Base-by-base conservation (phyloP, 495 filamentous ascomycete species). In the Poronia punctata region DNA sequence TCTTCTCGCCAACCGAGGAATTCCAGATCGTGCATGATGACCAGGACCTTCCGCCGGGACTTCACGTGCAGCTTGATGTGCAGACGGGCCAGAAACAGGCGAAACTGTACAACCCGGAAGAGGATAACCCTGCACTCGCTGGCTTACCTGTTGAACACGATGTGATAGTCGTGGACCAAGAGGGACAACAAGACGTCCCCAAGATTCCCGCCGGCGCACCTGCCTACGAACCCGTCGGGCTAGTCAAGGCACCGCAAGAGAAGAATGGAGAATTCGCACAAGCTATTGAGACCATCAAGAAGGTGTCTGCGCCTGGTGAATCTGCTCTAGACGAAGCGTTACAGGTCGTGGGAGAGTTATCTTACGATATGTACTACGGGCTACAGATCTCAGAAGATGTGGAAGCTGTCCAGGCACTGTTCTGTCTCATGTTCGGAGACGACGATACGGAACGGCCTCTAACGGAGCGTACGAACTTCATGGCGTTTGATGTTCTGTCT, bases 311-410 rank as follows among this genome's bases (percentile, higher is more conserved):
- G 5, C 5, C 14, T 30, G 17, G 20, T 16, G 19, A 36, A 22
- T 40, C 37, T 8, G 57, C 56, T 19, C 48, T 67, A 3, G 60
- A 66, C 28, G 38, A 43, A 5, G 63, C 70, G 5, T 65, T 84
- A 9, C 56, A 69, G 15, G 58, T 64, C 29, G 66, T 84, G 8
- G 65, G 69, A 31, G 77, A 81, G 6, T 59, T 82, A 20, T 66
- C 72, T 4, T 78, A 84, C 53, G 79, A 79, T 49, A 72, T 80
- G 47, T 80, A 83, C 62, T 84, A 80, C 63, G 81, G 81, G n/a
- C 59, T 79, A 5, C 73, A 78, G 46, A 67, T 84, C 31, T 58
- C 72, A 14, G 65, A 72, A 32, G 69, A 78, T 43, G 40, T 54
- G 4, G 59, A 59, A n/a, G 65, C 66, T 4, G 40, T 73, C 7